Evolutionary conservation across 345 rosid genomes (phyloP).

Genomic region (Capsella bursapastoris): DNA sequence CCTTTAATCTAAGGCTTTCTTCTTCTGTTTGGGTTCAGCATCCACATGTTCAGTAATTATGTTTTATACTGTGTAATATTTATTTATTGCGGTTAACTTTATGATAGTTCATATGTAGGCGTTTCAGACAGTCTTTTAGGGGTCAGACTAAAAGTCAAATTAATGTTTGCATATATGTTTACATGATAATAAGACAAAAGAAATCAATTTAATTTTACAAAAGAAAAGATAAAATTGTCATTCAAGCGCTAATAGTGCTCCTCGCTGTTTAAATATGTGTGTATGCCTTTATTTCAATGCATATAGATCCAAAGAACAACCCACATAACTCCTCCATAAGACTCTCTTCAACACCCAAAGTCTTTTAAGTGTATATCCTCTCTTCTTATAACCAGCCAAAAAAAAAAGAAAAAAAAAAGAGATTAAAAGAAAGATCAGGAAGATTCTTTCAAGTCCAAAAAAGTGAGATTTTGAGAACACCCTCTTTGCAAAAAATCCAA

Average conservation of each 20-base stretch:
- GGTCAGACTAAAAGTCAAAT: background rate
- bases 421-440: background rate
- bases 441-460: slow-evolving; percentile 24
- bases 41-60: slow-evolving; percentile 26
- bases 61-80: background rate
- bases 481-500: slow-evolving; percentile 24
- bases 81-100: background rate
- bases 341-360: slow-evolving; percentile 22
- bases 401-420: background rate
- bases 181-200: slow-evolving; percentile 8
- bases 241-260: slow-evolving; percentile 18
- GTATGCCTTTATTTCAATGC: slow-evolving; percentile 36
- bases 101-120: background rate
- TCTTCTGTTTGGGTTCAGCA: slow-evolving; percentile 14
- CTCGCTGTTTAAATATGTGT: slow-evolving; percentile 13
- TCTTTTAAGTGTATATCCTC: background rate
- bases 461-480: background rate
- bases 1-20: slow-evolving; percentile 26
- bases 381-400: background rate
- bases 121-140: background rate
- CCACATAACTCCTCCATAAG: slow-evolving; percentile 11
- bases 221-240: background rate
- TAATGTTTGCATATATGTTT: background rate
- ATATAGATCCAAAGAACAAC: slow-evolving; percentile 34
- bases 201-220: background rate